Evolutionary conservation across 768 basidiomycete species (phyloP), one percentile per base, ranked within the genome.

Genomic region (Flagelloscypha sp.): DNA sequence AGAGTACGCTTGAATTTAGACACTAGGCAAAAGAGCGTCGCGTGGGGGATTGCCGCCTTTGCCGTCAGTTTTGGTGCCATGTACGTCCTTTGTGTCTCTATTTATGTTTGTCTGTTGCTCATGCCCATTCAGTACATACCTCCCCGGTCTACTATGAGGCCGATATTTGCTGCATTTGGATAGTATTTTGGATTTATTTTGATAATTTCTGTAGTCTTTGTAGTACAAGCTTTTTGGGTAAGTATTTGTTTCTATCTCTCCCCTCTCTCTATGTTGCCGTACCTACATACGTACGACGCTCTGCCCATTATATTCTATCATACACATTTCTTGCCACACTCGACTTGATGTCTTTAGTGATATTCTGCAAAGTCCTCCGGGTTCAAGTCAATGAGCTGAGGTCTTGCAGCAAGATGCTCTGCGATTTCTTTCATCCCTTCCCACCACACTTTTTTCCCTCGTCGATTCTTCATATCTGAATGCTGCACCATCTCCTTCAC

Each of bases 401-500:
- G 66, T 37, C 79, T 63, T 19, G 77, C 84, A 9, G 70, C 79
- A 46, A 97, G 60, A 27, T 71, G 67, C 59, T 94, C 89, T 7
- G 76, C 79, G 37, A 95, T 57, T 13, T 69, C 65, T 53, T 76
- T 81, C 35, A 80, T 59, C 9, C 60, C 68, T 12, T 57, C 59
- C 93, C 93, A 97, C 87, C 89, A 90, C 34, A 66, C 59, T 18
- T 63, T 57, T 54, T 76, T 84, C 0, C 88, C 92, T 41, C 90
- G 59, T 41, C 94, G 69, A 55, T 90, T 78, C 65, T 74, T 77
- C 82, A 94, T 87, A 59, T 99, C 93, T 16, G 94, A 86, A 31
- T 88, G 80, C 40, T 66, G 63, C 36, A 84, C 64, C 74, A 98
- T 87, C 48, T 87, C 87, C 42, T 71, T 66, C 41, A 93, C 85